Evolutionary conservation across 2,329 filamentous ascomycete species (phyloP), one percentile per base, ranked within the genome.

Genomic region (Mycosphaerella arachidis): DNA sequence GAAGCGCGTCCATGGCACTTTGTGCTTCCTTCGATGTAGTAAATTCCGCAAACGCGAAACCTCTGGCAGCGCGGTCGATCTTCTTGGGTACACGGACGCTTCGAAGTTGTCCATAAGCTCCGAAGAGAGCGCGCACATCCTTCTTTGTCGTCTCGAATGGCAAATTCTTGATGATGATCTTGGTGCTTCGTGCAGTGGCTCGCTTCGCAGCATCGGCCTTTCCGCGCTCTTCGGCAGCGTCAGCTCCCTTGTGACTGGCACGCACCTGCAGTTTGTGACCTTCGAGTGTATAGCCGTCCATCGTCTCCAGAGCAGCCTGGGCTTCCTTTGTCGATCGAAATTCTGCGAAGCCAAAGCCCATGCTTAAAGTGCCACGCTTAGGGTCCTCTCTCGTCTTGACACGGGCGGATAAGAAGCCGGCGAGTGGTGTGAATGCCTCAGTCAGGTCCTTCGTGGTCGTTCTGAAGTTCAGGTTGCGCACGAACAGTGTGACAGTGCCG

Each of bases 81-180:
- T 97, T 97, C 80, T 96, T 92, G 56, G 94, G 94, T 71, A 99
- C 85, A 64, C 94, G 90, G 62, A 99, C 91, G 56, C 92, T 93
- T 71, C 91, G 89, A 64, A 99, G 85, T 74, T 96, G 89, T 50
- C 94, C 95, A 76, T 97, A 97, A 37, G 91, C 87, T 63, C 90
- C 86, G 73, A 97, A 92, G 46, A 97, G 82, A 56, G 88, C 82
- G 64, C 91, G 86, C 60, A 99, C 83, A 73, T 99, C 94, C 75
- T 95, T 94, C 80, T 96, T 97, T 56, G 87, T 89, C 53, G 90
- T 89, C 79, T 97, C 91, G 79, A 99, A 99, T 20, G 94, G 93
- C 76, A 99, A 79, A 79, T 99, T 99, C 82, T 97, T 99, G 80
- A 99, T 89, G 76, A 97, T 88, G 72, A 99, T 89, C 82, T 97